These are phyloP conservation scores for Xylariales sp. DNA, from an alignment of 2,329 filamentous ascomycete species.

Conservation along the genomic window DNA sequence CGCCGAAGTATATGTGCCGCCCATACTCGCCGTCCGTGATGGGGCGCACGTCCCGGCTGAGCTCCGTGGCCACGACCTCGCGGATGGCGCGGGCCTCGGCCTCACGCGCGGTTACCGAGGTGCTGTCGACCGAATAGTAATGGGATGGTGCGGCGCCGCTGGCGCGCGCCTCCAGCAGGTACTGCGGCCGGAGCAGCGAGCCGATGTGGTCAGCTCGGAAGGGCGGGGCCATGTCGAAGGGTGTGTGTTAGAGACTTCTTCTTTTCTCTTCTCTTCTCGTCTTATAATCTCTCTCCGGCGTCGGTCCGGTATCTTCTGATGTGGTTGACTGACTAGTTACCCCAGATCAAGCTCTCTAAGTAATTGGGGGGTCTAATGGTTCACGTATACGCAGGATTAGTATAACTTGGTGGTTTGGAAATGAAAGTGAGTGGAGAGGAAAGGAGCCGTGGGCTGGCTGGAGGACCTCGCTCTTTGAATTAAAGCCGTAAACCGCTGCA, in stretches of 20 bases:
- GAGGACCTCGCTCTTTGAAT: too few species aligned
- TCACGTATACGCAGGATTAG: too few species aligned
- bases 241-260: background rate
- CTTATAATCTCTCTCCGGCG: too few species aligned
- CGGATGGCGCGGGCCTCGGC: conserved; percentile 60
- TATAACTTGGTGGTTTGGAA: too few species aligned
- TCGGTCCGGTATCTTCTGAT: too few species aligned
- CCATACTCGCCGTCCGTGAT: conserved; percentile 68
- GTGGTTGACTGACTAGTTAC: too few species aligned
- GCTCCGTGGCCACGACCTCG: conserved; percentile 61
- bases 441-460: too few species aligned
- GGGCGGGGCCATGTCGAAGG: conserved; percentile 33
- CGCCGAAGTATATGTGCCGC: conserved; percentile 44
- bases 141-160: conserved; percentile 39
- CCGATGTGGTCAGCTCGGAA: conserved; percentile 72
- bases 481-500: too few species aligned
- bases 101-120: conserved; percentile 32
- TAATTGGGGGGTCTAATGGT: too few species aligned
- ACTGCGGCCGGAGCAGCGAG: conserved; percentile 62
- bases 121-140: conserved; percentile 23
- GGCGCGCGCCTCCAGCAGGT: conserved; percentile 56
- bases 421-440: too few species aligned
- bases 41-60: conserved; percentile 56
- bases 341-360: too few species aligned
- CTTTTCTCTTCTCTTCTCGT: too few species aligned